Percentiles rank a stretch among this genome's conserved stretches.
Conservation (phyloP, 139 green algal genomes). For the Diplosphaera chodatii region DNA sequence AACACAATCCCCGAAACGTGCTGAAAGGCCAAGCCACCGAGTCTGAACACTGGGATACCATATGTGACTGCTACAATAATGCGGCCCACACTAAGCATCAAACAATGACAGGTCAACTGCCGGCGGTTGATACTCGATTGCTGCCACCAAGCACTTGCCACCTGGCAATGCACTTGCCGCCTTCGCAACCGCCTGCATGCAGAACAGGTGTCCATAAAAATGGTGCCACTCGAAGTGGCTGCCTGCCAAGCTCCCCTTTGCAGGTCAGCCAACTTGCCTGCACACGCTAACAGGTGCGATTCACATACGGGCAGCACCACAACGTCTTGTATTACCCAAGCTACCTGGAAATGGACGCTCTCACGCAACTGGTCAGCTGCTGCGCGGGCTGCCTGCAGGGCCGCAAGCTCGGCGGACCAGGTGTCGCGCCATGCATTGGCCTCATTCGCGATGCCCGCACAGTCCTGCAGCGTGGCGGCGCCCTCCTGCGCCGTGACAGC, state of each 20-base stretch:
- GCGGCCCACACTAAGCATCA: not conserved
- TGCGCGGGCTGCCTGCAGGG: not conserved
- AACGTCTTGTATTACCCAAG: no score
- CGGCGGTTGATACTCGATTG: not conserved
- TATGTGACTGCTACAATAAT: no score
- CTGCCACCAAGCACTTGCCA: not conserved
- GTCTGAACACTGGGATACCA: no score
- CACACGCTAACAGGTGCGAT: no score
- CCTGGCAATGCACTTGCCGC: not conserved
- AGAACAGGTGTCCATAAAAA: no score
- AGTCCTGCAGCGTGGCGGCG: constrained; percentile 1
- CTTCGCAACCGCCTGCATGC: not conserved
- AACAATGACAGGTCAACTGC: not conserved
- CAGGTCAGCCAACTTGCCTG: no score
- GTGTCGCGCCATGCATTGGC: not conserved
- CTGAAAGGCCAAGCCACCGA: no score
- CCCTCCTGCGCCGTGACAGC: constrained; percentile 7
- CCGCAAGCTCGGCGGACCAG: not conserved
- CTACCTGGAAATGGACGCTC: constrained; percentile 11
- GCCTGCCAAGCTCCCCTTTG: no score
- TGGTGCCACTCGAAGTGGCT: no score
- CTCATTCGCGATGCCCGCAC: constrained; percentile 2
- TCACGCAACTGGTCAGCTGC: constrained; percentile 3
- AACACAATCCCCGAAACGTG: no score
- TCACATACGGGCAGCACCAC: no score